Percentiles rank a stretch among this genome's conserved stretches.
These are phyloP conservation scores for Diaporthe capsici DNA, from an alignment of 2,329 filamentous ascomycete species.

Conservation along the genomic window DNA sequence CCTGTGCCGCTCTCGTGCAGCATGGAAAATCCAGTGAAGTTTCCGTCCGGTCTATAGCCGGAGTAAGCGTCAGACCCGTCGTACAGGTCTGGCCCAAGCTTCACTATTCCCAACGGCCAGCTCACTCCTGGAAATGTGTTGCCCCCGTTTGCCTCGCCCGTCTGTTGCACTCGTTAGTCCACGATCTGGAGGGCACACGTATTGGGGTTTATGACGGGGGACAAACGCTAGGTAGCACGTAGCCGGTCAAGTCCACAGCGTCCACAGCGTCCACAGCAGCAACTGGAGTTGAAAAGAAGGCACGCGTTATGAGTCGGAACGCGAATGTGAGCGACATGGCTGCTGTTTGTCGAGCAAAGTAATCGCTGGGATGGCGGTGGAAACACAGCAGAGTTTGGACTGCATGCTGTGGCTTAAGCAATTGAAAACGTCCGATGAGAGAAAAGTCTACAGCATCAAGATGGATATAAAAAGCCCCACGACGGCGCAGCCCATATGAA, in stretches of 20 bases:
- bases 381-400: background rate
- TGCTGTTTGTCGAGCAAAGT: background rate
- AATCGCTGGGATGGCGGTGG: background rate
- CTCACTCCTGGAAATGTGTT: conserved; percentile 67
- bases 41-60: conserved; percentile 64
- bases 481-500: background rate
- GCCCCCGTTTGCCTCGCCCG: conserved; percentile 60
- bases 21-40: conserved; percentile 73
- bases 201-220: background rate
- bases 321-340: background rate
- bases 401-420: background rate
- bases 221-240: conserved; percentile 51
- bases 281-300: background rate
- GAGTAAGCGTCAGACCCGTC: conserved; percentile 66
- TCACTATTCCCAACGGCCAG: conserved; percentile 63
- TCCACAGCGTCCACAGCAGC: background rate
- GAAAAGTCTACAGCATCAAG: no score
- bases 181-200: background rate
- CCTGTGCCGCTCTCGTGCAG: conserved; percentile 78
- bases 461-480: background rate
- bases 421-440: background rate
- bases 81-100: conserved; percentile 65
- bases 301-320: background rate
- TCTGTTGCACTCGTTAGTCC: conserved; percentile 50
- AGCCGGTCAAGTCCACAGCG: conserved; percentile 48